Percentiles rank a stretch among this genome's conserved stretches.
phyloP scores from a whole-genome alignment of 2,329 filamentous ascomycete genomes.

The Leptographium wingfieldii region DNA sequence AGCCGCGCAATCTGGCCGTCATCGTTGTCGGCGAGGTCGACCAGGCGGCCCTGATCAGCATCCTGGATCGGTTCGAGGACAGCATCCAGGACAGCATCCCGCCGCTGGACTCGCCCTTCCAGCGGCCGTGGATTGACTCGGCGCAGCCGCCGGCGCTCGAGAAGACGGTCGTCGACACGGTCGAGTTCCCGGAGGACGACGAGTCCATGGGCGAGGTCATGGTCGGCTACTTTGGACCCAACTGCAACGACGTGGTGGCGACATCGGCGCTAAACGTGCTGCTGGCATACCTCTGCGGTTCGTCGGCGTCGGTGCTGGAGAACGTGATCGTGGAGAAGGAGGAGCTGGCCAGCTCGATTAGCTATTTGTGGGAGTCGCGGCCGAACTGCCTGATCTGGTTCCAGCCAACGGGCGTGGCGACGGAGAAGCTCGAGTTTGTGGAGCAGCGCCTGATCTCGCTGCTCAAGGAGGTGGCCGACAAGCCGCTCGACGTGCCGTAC shows the following conservation, averaged over 20 bases:
- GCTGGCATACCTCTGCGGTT: slow-evolving; percentile 79
- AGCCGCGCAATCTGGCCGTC: slow-evolving; percentile 86
- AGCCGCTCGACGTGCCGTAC: slow-evolving; percentile 80
- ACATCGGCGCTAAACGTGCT: slow-evolving; percentile 67
- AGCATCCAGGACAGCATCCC: slow-evolving; percentile 77
- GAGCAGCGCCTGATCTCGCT: slow-evolving; percentile 78
- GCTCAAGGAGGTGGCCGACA: slow-evolving; percentile 65
- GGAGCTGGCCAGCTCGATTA: slow-evolving; percentile 76
- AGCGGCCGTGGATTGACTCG: slow-evolving; percentile 77
- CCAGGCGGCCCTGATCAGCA: slow-evolving; percentile 64
- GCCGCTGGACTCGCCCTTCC: slow-evolving; percentile 57
- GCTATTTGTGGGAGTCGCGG: slow-evolving; percentile 65
- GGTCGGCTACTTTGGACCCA: slow-evolving; percentile 76
- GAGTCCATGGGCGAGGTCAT: slow-evolving; percentile 84
- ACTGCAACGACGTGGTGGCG: slow-evolving; percentile 56
- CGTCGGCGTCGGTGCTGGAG: slow-evolving; percentile 82
- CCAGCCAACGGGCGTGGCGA: slow-evolving; percentile 74
- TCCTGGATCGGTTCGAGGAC: slow-evolving; percentile 79
- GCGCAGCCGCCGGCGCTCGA: slow-evolving; percentile 60
- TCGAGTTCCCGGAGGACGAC: slow-evolving; percentile 93
- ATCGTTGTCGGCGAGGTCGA: slow-evolving; percentile 88
- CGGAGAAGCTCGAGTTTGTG: slow-evolving; percentile 69
- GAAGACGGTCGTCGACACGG: slow-evolving; percentile 60
- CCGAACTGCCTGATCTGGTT: slow-evolving; percentile 79
- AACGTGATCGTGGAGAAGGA: slow-evolving; percentile 89